Evolutionary conservation across 805 yeast genomes (phyloP), one percentile per base, ranked within the genome.

Genomic region (Kazachstania kunashirensis): DNA sequence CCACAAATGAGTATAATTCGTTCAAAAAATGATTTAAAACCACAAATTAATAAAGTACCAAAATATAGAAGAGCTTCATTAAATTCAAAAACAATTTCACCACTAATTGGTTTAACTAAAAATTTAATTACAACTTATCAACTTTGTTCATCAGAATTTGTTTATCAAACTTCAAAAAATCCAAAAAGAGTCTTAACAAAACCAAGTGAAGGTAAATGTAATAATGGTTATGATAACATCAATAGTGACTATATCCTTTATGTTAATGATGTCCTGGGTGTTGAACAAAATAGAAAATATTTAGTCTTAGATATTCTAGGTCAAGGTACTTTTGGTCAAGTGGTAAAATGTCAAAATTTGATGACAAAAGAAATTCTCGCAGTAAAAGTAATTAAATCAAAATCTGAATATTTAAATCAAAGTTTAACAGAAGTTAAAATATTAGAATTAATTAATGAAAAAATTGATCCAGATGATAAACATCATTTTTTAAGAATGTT

Each of bases 311-410:
- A 89, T 58, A 69, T 92, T 12, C 62, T 92, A 29, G 99, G 99
- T 0, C 89, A 88, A 45, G 99, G 99, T 6, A 88, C 98, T 1
- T 92, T 92, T 68, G 98, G 98, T 8, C 99, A 92, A 62, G 99
- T 92, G 34, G 97, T 88, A 19, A 92, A 92, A 62, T 89, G 97
- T 62, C 65, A 62, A 43, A 73, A 73, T 52, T 64, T 81, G 52
- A 57, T 71, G 27, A 83, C 86, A 31, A 92, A 85, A 53, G 89
- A 84, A 43, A 74, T 89, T 15, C 84, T 88, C 18, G 98, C 98
- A 1, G 94, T 92, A 25, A 92, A 92, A 61, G 94, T 92, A 30
- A 84, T 92, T 40, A 92, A 89, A 57, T 81, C 95, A 24, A 82
- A 82, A 53, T 84, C 95, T 5, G 95, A 94, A 8, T 88, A 81